Conservation (phyloP, 768 basidiomycete genomes). For the Mycena maculata region DNA sequence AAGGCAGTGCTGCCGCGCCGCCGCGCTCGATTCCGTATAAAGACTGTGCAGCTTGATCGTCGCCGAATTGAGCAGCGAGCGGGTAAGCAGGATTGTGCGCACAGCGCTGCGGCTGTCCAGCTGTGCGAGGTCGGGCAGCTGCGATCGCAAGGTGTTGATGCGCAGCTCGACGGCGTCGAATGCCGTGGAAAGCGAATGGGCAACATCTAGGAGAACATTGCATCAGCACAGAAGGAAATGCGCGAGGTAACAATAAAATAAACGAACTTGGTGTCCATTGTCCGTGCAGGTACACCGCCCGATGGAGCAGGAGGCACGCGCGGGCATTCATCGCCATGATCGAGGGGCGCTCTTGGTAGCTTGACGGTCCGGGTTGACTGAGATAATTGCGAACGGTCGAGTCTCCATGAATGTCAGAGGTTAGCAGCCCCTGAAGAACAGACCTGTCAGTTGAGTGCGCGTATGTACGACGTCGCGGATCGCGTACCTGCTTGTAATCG, state of each 20-base stretch:
- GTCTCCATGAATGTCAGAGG: slow-evolving; percentile 56
- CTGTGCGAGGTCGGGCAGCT: slow-evolving; percentile 48
- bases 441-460: slow-evolving; percentile 21
- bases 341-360: slow-evolving; percentile 48
- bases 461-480: background rate
- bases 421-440: slow-evolving; percentile 54
- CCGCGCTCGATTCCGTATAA: slow-evolving; percentile 55
- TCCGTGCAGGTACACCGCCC: slow-evolving; percentile 64
- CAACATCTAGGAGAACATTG: slow-evolving; percentile 49
- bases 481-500: slow-evolving; percentile 51
- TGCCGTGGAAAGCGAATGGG: slow-evolving; percentile 53
- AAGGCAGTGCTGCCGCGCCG: slow-evolving; percentile 58
- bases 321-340: slow-evolving; percentile 59
- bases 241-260: slow-evolving; percentile 5
- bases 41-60: slow-evolving; percentile 64
- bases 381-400: slow-evolving; percentile 65
- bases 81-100: slow-evolving; percentile 56
- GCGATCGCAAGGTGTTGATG: slow-evolving; percentile 54
- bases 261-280: slow-evolving; percentile 57
- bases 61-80: slow-evolving; percentile 61
- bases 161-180: slow-evolving; percentile 60
- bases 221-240: slow-evolving; percentile 2
- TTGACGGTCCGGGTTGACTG: slow-evolving; percentile 46
- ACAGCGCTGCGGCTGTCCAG: slow-evolving; percentile 48
- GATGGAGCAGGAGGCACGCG: slow-evolving; percentile 69